phyloP scores from a whole-genome alignment of 2,329 filamentous ascomycete species.

The Macrophomina tecta region DNA sequence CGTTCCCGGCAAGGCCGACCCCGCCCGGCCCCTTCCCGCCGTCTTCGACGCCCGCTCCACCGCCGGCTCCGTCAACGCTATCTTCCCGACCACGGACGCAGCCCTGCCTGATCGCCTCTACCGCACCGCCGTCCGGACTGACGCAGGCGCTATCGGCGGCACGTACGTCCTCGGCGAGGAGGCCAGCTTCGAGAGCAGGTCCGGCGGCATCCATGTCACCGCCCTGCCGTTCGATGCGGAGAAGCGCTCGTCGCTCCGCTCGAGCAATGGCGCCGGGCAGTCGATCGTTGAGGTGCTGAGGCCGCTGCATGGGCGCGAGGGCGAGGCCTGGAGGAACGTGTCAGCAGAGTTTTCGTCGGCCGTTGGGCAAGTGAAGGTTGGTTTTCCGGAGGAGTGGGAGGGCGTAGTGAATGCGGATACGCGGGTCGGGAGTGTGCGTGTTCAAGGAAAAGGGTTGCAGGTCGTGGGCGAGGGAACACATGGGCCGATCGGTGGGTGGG shows the following conservation, averaged over 20 bases:
- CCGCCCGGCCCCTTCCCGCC: not conserved
- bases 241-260: not conserved
- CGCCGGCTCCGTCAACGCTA: not conserved
- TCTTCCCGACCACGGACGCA: not conserved
- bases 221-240: not conserved
- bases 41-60: not conserved
- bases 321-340: not conserved
- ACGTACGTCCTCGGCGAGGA: slow-evolving; percentile 1
- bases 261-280: slow-evolving; percentile 2
- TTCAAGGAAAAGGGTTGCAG: not conserved
- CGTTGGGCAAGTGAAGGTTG: not conserved
- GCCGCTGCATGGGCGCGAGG: not conserved
- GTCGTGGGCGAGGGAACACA: slow-evolving; percentile 5
- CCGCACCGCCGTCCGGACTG: not conserved
- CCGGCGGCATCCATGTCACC: not conserved
- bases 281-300: not conserved
- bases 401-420: slow-evolving; percentile 1
- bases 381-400: slow-evolving; percentile 7
- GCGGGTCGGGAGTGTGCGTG: not conserved
- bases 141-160: not conserved
- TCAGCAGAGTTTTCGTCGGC: not conserved
- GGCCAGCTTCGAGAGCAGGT: not conserved
- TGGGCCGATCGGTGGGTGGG: slow-evolving; percentile 6
- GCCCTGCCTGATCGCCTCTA: not conserved
- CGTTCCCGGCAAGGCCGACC: not conserved